Evolutionary conservation across 306 rosid species (phyloP).

Genomic region (Castanopsis chinensis): DNA sequence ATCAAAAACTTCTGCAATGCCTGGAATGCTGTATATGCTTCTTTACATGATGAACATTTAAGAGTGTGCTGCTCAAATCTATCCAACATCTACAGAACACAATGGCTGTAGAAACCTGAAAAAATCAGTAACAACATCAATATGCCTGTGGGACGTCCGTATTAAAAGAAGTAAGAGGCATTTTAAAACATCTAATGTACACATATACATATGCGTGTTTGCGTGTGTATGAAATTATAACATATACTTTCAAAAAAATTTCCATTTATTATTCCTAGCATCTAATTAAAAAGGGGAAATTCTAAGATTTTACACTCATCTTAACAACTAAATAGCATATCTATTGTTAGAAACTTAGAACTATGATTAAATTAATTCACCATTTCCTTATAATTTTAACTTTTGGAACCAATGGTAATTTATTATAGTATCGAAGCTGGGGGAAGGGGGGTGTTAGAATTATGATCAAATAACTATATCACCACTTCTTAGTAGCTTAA

Average conservation of each 20-base stretch:
- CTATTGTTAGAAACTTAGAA: background rate
- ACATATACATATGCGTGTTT: background rate
- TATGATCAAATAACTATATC: no score
- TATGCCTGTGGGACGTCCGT: background rate
- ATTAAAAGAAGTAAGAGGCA: background rate
- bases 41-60: conserved; percentile 85
- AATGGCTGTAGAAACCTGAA: background rate
- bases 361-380: no score
- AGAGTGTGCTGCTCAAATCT: conserved; percentile 95
- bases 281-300: background rate
- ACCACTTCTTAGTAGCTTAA: no score
- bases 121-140: background rate
- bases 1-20: conserved; percentile 56
- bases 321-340: background rate
- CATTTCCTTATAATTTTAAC: no score
- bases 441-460: no score
- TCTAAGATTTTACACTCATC: background rate
- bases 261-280: background rate
- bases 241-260: background rate
- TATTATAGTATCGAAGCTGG: no score
- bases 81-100: conserved; percentile 72
- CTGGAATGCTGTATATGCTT: conserved; percentile 67
- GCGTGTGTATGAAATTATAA: background rate
- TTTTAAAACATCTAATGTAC: background rate
- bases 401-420: no score